These are phyloP conservation scores for Escovopsis sp. DNA, from an alignment of 2,329 filamentous ascomycete genomes.

Conservation along the genomic window DNA sequence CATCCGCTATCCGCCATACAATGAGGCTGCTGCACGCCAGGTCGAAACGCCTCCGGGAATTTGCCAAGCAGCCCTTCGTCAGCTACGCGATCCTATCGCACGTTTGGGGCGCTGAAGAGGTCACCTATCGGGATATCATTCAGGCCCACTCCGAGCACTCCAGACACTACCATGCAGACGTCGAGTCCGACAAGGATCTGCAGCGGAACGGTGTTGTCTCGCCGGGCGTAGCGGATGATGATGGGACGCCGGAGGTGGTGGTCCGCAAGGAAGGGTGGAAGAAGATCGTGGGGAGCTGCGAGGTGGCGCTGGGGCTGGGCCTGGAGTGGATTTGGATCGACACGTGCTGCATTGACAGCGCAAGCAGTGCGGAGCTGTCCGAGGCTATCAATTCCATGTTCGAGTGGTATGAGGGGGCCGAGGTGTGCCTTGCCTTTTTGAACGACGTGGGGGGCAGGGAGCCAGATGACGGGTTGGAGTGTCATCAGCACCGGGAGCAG, in stretches of 20 bases:
- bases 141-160: not conserved
- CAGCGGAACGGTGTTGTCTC: too few relatives aligned
- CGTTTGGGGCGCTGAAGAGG: slow-evolving; percentile 12
- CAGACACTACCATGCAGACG: not conserved
- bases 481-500: too few relatives aligned
- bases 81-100: slow-evolving; percentile 15
- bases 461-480: too few relatives aligned
- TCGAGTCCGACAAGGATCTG: too few relatives aligned
- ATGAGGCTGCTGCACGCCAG: slow-evolving; percentile 14
- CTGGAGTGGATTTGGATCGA: slow-evolving; percentile 16
- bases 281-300: slow-evolving; percentile 11
- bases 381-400: slow-evolving; percentile 20
- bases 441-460: too few relatives aligned
- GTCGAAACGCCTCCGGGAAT: slow-evolving; percentile 9
- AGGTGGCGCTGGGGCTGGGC: slow-evolving; percentile 6
- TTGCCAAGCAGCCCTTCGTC: slow-evolving; percentile 6
- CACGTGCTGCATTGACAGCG: slow-evolving; percentile 19
- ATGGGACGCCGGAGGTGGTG: too few relatives aligned
- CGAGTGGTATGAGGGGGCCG: slow-evolving; percentile 15
- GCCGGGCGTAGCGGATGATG: too few relatives aligned
- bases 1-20: too few relatives aligned
- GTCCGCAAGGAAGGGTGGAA: slow-evolving; percentile 1
- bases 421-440: slow-evolving; percentile 13
- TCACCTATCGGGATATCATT: slow-evolving; percentile 8
- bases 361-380: slow-evolving; percentile 16